Conservation (phyloP, 805 yeast species). For the Hemisphaericaspora nanyangensis region DNA sequence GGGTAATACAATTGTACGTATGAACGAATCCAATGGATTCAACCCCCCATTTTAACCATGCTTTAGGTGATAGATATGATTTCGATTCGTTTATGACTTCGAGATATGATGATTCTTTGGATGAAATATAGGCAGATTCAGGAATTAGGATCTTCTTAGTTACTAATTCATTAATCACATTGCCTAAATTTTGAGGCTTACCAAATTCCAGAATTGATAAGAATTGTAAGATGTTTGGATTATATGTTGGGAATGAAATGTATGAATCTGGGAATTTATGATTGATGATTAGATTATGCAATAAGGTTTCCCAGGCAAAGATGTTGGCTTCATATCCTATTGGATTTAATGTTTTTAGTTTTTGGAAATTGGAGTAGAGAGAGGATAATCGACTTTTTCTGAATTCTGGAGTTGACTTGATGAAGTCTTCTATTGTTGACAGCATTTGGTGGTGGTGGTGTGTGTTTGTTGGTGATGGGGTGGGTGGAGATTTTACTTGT, state of each 20-base stretch:
- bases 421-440: slow-evolving; percentile 10
- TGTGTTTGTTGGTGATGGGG: too few relatives aligned
- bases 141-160: slow-evolving; percentile 17
- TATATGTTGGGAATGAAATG: slow-evolving; percentile 13
- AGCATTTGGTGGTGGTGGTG: too few relatives aligned
- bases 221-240: slow-evolving; percentile 13
- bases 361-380: slow-evolving; percentile 32
- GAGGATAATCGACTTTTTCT: slow-evolving; percentile 28
- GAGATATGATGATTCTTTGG: slow-evolving; percentile 6
- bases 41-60: slow-evolving; percentile 14
- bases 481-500: slow-evolving; percentile 58
- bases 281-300: slow-evolving; percentile 17
- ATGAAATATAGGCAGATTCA: slow-evolving; percentile 9
- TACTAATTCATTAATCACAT: slow-evolving; percentile 24
- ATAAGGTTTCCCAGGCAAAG: slow-evolving; percentile 30
- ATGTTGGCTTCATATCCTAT: slow-evolving; percentile 43
- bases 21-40: slow-evolving; percentile 13
- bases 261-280: slow-evolving; percentile 13
- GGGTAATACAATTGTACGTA: slow-evolving; percentile 10
- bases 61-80: slow-evolving; percentile 9
- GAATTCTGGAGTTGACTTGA: slow-evolving; percentile 17
- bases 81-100: slow-evolving; percentile 1
- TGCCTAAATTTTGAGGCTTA: slow-evolving; percentile 24
- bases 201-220: slow-evolving; percentile 29
- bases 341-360: slow-evolving; percentile 29